These are phyloP conservation scores for Populus pruinosa DNA, from an alignment of 345 rosid genomes.

Conservation along the genomic window DNA sequence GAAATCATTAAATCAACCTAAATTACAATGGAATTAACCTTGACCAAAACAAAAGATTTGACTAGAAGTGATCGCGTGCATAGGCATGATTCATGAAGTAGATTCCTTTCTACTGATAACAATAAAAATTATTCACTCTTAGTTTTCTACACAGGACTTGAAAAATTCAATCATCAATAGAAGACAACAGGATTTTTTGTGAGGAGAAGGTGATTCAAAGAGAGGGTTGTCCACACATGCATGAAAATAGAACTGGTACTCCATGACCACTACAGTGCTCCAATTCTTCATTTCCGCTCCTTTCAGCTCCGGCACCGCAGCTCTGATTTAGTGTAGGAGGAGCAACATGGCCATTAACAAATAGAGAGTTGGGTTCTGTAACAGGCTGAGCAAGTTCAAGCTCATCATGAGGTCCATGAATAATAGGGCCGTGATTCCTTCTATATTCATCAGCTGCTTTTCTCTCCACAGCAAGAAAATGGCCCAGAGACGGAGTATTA, in stretches of 20 bases:
- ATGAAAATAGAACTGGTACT: conserved; percentile 30
- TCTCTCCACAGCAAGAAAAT: conserved; percentile 54
- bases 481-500: conserved; percentile 41
- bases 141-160: background rate
- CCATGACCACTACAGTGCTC: conserved; percentile 23
- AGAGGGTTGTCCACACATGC: conserved; percentile 36
- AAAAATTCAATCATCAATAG: conserved; percentile 16
- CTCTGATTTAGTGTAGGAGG: conserved; percentile 32
- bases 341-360: conserved; percentile 41
- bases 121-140: background rate
- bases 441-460: conserved; percentile 32
- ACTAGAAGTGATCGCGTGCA: background rate
- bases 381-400: conserved; percentile 18
- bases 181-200: background rate
- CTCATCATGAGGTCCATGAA: conserved; percentile 30
- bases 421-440: conserved; percentile 22
- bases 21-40: too few species aligned
- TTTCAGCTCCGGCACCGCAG: conserved; percentile 5
- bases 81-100: background rate
- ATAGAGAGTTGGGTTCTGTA: conserved; percentile 35
- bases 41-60: too few species aligned
- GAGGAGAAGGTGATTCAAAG: background rate
- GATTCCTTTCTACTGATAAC: background rate
- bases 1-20: too few species aligned
- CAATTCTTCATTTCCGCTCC: conserved; percentile 11